Conservation (phyloP, 805 yeast genomes). For the Monosporozyma unispora region DNA sequence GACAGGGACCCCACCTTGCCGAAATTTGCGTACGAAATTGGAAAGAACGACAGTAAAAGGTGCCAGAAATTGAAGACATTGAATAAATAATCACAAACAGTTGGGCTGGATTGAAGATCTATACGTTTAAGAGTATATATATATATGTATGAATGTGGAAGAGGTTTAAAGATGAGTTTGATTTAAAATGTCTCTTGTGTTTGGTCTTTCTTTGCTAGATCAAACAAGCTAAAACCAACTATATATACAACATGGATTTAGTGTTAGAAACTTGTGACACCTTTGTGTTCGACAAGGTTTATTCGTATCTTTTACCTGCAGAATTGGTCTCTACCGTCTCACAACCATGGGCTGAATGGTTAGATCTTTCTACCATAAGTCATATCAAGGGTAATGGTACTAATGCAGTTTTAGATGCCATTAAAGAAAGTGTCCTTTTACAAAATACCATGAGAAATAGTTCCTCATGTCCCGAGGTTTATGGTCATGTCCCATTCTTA, state of each 20-base stretch:
- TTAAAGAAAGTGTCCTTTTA: not conserved
- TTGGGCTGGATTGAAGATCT: too few relatives aligned
- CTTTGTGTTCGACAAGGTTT: constrained; percentile 61
- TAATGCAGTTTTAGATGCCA: not conserved
- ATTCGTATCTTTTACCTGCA: constrained; percentile 60
- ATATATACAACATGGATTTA: constrained; percentile 83
- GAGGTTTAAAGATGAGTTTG: too few relatives aligned
- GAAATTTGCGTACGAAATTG: not conserved
- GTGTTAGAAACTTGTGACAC: constrained; percentile 76
- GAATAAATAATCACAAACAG: too few relatives aligned
- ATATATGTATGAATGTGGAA: too few relatives aligned
- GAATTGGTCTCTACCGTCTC: constrained; percentile 28
- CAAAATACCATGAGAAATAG: constrained; percentile 18
- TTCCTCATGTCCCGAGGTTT: constrained; percentile 32
- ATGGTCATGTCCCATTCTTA: constrained; percentile 54
- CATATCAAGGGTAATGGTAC: not conserved
- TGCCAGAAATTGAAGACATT: too few relatives aligned
- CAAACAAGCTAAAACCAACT: too few relatives aligned
- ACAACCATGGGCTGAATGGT: not conserved
- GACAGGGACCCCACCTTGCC: not conserved
- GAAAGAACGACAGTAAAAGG: not conserved
- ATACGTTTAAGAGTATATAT: too few relatives aligned
- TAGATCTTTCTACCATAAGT: not conserved
- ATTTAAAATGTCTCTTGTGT: too few relatives aligned
- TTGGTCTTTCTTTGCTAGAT: too few relatives aligned